Evolutionary conservation across 441 rosid species (phyloP).

Genomic region (Kokia cookei): DNA sequence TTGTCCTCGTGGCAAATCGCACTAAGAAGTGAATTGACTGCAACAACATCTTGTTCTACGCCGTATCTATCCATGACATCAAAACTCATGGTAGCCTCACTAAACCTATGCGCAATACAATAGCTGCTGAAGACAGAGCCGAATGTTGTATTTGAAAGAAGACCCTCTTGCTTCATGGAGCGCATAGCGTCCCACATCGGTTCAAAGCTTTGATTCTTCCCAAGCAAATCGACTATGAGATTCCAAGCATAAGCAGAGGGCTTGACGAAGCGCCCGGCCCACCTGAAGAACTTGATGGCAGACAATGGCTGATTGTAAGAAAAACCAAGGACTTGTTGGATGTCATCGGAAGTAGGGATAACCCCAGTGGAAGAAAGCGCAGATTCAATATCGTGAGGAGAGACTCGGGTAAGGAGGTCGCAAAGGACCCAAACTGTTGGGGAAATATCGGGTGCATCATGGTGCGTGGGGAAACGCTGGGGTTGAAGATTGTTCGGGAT

Average conservation of each 20-base stretch:
- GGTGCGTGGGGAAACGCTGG: slow-evolving; percentile 17
- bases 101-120: slow-evolving; percentile 29
- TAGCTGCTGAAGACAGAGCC: slow-evolving; percentile 42
- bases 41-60: slow-evolving; percentile 32
- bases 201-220: slow-evolving; percentile 41
- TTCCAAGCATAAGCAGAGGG: slow-evolving; percentile 40
- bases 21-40: slow-evolving; percentile 47
- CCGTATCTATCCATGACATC: slow-evolving; percentile 50
- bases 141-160: slow-evolving; percentile 29
- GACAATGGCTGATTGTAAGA: slow-evolving; percentile 32
- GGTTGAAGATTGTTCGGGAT: slow-evolving; percentile 11
- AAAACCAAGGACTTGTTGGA: slow-evolving; percentile 38
- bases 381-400: slow-evolving; percentile 29
- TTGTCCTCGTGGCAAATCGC: slow-evolving; percentile 37
- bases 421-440: slow-evolving; percentile 26
- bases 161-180: slow-evolving; percentile 39
- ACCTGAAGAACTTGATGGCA: slow-evolving; percentile 47
- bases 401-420: slow-evolving; percentile 23
- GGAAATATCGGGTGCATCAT: slow-evolving; percentile 21
- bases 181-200: slow-evolving; percentile 60
- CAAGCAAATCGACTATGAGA: slow-evolving; percentile 55
- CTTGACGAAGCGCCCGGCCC: slow-evolving; percentile 34
- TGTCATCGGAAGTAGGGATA: slow-evolving; percentile 25
- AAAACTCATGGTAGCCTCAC: slow-evolving; percentile 48
- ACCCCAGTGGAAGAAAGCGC: slow-evolving; percentile 32